Evolutionary conservation across 768 basidiomycete species (phyloP).

Genomic region (Leccinum subgranulosum): DNA sequence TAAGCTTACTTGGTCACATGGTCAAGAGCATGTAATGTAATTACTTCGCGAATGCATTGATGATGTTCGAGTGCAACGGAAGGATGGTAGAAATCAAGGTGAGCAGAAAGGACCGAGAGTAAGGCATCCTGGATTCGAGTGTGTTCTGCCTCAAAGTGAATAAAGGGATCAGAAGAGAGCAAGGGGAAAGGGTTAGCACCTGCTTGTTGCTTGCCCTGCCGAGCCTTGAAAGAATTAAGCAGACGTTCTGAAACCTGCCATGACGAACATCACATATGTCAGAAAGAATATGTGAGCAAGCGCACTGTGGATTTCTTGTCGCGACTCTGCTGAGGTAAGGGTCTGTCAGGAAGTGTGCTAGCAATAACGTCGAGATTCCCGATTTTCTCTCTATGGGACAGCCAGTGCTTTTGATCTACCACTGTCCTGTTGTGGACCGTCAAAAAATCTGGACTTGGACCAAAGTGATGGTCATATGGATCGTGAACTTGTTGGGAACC

Average conservation of each 20-base stretch:
- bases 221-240: constrained; percentile 48
- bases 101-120: constrained; percentile 59
- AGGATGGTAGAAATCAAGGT: constrained; percentile 77
- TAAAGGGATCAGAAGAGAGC: background rate
- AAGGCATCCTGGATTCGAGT: constrained; percentile 62
- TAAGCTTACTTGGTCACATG: constrained; percentile 77
- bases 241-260: constrained; percentile 57
- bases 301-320: constrained; percentile 23
- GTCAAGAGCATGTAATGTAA: constrained; percentile 79
- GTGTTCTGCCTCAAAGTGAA: constrained; percentile 37
- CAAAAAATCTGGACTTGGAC: constrained; percentile 49
- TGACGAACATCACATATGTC: background rate
- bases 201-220: constrained; percentile 50
- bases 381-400: constrained; percentile 40
- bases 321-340: constrained; percentile 29
- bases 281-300: constrained; percentile 2
- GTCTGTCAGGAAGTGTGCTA: constrained; percentile 42
- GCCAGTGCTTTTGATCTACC: constrained; percentile 61
- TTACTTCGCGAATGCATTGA: constrained; percentile 59
- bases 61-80: constrained; percentile 64
- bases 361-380: constrained; percentile 55
- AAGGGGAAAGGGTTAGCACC: constrained; percentile 35
- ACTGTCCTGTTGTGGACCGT: constrained; percentile 47
- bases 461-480: constrained; percentile 75
- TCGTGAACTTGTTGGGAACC: constrained; percentile 28